Conservation (phyloP, 1,284 basidiomycete genomes). For the Mycena citricolor region DNA sequence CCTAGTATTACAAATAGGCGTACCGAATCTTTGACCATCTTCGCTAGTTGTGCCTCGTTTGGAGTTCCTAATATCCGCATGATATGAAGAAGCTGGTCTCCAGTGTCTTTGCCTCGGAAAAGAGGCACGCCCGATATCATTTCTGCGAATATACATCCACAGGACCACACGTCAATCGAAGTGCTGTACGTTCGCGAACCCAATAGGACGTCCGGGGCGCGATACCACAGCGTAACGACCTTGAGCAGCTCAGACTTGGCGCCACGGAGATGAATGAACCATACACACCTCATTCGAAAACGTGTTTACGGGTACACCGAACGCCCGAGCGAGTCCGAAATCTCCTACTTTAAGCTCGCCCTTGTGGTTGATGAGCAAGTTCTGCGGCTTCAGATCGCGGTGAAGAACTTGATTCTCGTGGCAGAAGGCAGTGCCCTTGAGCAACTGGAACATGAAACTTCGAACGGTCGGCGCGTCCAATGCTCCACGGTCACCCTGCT, state of each 20-base stretch:
- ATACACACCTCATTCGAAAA: slow-evolving; percentile 87
- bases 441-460: slow-evolving; percentile 95
- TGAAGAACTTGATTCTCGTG: slow-evolving; percentile 94
- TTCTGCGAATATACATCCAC: slow-evolving; percentile 98
- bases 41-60: slow-evolving; percentile 83
- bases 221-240: slow-evolving; percentile 99
- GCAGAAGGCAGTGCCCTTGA: slow-evolving; percentile 98
- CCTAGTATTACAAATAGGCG: slow-evolving; percentile 30
- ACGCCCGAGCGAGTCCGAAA: slow-evolving; percentile 92
- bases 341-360: slow-evolving; percentile 98
- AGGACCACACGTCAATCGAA: slow-evolving; percentile 99
- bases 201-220: slow-evolving; percentile 96
- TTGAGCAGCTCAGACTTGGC: slow-evolving; percentile 32
- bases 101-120: slow-evolving; percentile 96
- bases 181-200: slow-evolving; percentile 98
- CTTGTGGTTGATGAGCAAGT: slow-evolving; percentile 94
- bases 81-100: slow-evolving; percentile 96
- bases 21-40: slow-evolving; percentile 91
- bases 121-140: slow-evolving; percentile 98
- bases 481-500: slow-evolving; percentile 93
- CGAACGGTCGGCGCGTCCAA: slow-evolving; percentile 92
- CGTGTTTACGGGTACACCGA: slow-evolving; percentile 94
- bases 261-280: not conserved
- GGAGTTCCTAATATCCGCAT: slow-evolving; percentile 98
- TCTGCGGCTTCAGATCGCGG: slow-evolving; percentile 97